A percentile compares a stretch with the other conserved stretches of the same genome.
Evolutionary conservation across 2,329 filamentous ascomycete species (phyloP).

Genomic region (Aspergillus puulaauensis): DNA sequence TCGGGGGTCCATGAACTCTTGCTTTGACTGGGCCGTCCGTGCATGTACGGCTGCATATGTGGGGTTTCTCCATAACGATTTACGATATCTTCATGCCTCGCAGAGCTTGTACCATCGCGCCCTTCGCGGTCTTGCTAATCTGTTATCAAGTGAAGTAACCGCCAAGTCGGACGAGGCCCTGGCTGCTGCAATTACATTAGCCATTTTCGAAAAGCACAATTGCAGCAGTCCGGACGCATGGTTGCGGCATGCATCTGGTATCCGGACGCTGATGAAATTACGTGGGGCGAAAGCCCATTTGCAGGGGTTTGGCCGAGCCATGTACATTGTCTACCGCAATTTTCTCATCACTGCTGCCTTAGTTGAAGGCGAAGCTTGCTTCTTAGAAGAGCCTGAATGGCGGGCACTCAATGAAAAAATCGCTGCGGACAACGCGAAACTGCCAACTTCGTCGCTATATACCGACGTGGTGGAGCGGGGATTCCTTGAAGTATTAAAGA

Average conservation of each 20-base stretch:
- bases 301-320: constrained; percentile 34
- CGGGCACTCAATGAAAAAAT: constrained; percentile 30
- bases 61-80: constrained; percentile 20
- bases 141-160: constrained; percentile 24
- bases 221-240: constrained; percentile 37
- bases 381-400: constrained; percentile 37
- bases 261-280: constrained; percentile 33
- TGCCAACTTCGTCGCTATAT: constrained; percentile 29
- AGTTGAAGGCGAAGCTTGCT: constrained; percentile 33
- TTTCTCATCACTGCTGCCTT: constrained; percentile 36
- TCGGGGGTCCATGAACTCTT: constrained; percentile 15
- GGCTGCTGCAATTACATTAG: constrained; percentile 35
- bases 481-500: constrained; percentile 26
- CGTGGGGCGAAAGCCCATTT: constrained; percentile 33
- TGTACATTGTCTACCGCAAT: constrained; percentile 37
- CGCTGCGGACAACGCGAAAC: constrained; percentile 25
- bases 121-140: constrained; percentile 27
- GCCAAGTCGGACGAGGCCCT: constrained; percentile 35
- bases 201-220: constrained; percentile 38
- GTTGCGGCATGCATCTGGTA: constrained; percentile 38
- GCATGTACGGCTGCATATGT: constrained; percentile 20
- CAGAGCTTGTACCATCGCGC: constrained; percentile 29
- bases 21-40: constrained; percentile 25
- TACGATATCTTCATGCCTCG: constrained; percentile 25
- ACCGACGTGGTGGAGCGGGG: constrained; percentile 31